A percentile compares a stretch with the other conserved stretches of the same genome.
phyloP scores from a whole-genome alignment of 768 basidiomycete species.

The Macrolepiota albuminosa region DNA sequence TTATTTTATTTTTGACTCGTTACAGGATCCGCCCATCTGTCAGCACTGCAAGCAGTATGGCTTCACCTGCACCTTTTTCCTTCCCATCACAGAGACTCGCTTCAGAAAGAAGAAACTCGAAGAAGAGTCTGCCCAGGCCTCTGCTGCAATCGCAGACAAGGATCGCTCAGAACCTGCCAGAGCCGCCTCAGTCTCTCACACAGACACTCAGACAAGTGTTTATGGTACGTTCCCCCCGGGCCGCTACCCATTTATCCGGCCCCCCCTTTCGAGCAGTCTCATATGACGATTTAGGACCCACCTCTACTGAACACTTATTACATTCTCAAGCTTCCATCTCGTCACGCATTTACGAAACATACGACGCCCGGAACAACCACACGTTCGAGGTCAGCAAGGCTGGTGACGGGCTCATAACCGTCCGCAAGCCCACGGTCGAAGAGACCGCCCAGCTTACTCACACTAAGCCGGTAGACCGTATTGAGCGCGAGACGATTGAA shows the following conservation, averaged over 20 bases:
- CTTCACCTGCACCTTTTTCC: constrained; percentile 95
- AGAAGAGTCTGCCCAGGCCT: constrained; percentile 38
- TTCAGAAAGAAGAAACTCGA: constrained; percentile 95
- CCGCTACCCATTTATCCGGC: constrained; percentile 2
- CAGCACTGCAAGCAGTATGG: constrained; percentile 94
- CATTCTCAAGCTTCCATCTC: constrained; percentile 89
- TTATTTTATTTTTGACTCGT: not conserved
- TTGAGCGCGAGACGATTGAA: constrained; percentile 77
- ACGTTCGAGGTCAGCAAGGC: constrained; percentile 79
- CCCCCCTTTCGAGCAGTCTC: constrained; percentile 30
- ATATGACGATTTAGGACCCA: constrained; percentile 68
- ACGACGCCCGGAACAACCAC: constrained; percentile 86
- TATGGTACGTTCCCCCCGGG: constrained; percentile 41
- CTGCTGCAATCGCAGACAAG: constrained; percentile 25
- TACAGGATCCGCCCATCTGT: constrained; percentile 69
- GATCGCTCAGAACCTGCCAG: constrained; percentile 32
- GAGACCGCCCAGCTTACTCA: constrained; percentile 48
- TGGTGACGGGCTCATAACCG: constrained; percentile 86
- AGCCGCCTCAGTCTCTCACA: constrained; percentile 32
- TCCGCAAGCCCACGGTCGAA: constrained; percentile 57
- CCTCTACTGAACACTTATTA: constrained; percentile 78
- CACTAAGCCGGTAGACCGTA: constrained; percentile 64
- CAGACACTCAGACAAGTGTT: constrained; percentile 47
- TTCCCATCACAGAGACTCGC: constrained; percentile 97
- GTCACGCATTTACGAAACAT: constrained; percentile 78